phyloP scores from a whole-genome alignment of 441 rosid species.

The Erodium texanum region DNA sequence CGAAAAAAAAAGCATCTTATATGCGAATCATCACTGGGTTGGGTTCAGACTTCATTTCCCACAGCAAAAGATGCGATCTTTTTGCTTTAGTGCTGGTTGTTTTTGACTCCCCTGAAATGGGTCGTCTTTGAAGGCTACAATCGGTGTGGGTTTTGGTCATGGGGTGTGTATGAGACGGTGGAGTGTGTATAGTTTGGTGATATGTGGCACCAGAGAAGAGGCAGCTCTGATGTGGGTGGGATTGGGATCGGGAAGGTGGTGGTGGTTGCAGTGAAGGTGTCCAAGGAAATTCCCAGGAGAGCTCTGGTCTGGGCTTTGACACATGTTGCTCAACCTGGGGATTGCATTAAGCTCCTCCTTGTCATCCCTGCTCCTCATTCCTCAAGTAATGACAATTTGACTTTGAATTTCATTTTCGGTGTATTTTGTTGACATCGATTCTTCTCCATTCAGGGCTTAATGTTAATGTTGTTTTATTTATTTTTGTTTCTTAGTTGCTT shows the following conservation, averaged over 20 bases:
- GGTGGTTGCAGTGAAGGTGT: slow-evolving; percentile 93
- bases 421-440: no score
- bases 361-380: slow-evolving; percentile 63
- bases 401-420: neutral
- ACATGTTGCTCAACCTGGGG: slow-evolving; percentile 95
- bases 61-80: neutral
- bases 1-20: neutral
- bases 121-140: neutral
- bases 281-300: slow-evolving; percentile 86
- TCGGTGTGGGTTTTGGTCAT: slow-evolving; percentile 4
- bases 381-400: slow-evolving; percentile 31
- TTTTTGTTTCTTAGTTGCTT: neutral
- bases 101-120: slow-evolving; percentile 1
- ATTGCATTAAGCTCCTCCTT: slow-evolving; percentile 83
- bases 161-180: neutral
- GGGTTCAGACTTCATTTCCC: neutral
- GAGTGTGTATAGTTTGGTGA: slow-evolving; percentile 37
- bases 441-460: neutral
- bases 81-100: neutral
- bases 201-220: slow-evolving; percentile 35
- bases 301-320: slow-evolving; percentile 96
- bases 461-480: neutral
- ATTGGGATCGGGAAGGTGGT: slow-evolving; percentile 59
- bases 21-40: neutral
- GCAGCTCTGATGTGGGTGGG: slow-evolving; percentile 32